Conservation (phyloP, 2,329 filamentous ascomycete species). For the Phialemoniopsis sp. region DNA sequence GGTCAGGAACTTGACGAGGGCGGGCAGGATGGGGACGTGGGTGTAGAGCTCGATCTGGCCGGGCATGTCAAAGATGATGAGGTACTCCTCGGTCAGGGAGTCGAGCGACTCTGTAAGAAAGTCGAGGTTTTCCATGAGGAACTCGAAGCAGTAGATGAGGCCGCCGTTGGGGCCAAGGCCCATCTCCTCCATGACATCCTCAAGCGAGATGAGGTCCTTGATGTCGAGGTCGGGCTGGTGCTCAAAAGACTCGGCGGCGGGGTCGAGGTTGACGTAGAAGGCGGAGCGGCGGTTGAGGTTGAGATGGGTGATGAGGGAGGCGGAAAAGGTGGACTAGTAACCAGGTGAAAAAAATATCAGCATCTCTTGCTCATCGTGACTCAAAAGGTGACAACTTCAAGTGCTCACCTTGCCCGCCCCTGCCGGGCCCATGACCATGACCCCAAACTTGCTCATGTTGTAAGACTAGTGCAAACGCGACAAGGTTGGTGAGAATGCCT, state of each 20-base stretch:
- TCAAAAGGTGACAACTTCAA: no score
- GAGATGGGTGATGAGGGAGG: conserved; percentile 87
- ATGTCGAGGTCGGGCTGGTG: conserved; percentile 93
- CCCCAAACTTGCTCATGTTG: conserved; percentile 88
- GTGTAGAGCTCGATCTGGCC: conserved; percentile 99
- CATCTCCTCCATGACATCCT: conserved; percentile 96
- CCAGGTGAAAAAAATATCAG: background rate
- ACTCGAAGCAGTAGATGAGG: conserved; percentile 95
- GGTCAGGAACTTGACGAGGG: conserved; percentile 76
- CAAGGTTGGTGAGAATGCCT: no score
- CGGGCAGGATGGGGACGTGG: conserved; percentile 87
- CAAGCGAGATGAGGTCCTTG: conserved; percentile 87
- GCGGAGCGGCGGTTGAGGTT: conserved; percentile 86
- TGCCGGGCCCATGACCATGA: conserved; percentile 93
- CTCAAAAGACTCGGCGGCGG: conserved; percentile 87
- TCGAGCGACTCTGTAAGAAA: conserved; percentile 85
- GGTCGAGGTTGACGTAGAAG: conserved; percentile 98
- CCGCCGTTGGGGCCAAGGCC: conserved; percentile 87
- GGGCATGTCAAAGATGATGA: conserved; percentile 98
- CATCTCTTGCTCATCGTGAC: no score
- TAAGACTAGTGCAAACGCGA: no score
- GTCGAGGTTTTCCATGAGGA: conserved; percentile 89
- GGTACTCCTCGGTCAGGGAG: conserved; percentile 84
- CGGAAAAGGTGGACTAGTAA: conserved; percentile 82
- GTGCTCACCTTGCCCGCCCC: conserved; percentile 79